Base-by-base conservation (phyloP, 257 asterid species). In the Penstemon barbatus region DNA sequence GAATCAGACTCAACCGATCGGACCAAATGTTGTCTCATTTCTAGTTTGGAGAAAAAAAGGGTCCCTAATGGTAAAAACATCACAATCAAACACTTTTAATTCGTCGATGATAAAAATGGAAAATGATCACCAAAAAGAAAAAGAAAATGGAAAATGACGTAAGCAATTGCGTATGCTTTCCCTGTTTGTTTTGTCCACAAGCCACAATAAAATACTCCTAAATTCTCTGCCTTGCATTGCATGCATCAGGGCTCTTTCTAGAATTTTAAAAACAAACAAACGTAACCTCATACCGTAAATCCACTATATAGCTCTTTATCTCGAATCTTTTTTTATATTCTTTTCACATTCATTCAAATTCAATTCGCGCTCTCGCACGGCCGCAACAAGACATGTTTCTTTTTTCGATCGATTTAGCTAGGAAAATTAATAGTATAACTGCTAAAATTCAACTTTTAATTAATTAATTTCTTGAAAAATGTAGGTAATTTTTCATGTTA, bases 91-190 rank as follows among this genome's bases (percentile, higher is more conserved):
- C 66, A 61, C 62, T 43, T 25, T 15, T 33, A 72, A 57, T 46
- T 19, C 55, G 63, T 44, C 69, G 59, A 69, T 74, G 46, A 60
- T 67, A 68, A 66, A 69, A 74, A 74, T 74, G 78, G 41, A 38
- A 11, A 74, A 6, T 79, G 83, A 15, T 15, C 18, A 15, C 18
- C 18, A 15, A 15, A 15, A 15, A 15, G 18, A 15, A 15, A 15
- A 15, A 15, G 18, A 15, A 15, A 74, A 6, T 79, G 83, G 33
- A 2, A 25, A 71, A 6, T 79, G 83, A 81, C 55, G 86, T 40
- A 72, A 48, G 68, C 56, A 74, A 45, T 58, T 82, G 58, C 77
- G 72, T 69, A 57, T 25, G 4, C 36, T 52, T 55, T 57, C 43
- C 45, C 4, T 71, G 41, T 73, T 66, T 51, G 41, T 38, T 7